A percentile compares a stretch with the other conserved stretches of the same genome.
phyloP scores from a whole-genome alignment of 2,329 filamentous ascomycete genomes.

The Aspergillus fijiensis region DNA sequence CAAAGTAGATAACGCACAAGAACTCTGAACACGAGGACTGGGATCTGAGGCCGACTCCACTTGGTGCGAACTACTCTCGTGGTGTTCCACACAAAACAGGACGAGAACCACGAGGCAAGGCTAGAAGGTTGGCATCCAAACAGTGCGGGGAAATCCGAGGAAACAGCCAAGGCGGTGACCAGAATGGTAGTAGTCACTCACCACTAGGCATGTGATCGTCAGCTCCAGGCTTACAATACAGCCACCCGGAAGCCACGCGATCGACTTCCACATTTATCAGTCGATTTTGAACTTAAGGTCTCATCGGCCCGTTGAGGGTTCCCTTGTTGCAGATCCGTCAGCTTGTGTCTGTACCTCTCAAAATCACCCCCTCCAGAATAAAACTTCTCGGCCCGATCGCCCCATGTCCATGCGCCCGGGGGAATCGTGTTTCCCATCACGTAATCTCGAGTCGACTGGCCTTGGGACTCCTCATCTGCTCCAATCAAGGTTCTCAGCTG shows the following conservation, averaged over 20 bases:
- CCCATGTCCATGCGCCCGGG: background rate
- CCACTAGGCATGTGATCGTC: background rate
- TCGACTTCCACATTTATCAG: background rate
- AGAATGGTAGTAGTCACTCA: background rate
- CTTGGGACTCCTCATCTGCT: too few relatives aligned
- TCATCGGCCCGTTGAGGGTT: background rate
- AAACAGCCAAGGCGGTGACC: background rate
- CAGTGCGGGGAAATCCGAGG: background rate
- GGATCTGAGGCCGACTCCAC: background rate
- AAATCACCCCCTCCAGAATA: background rate
- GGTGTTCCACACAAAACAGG: background rate
- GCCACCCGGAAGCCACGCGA: background rate
- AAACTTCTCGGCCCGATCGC: background rate
- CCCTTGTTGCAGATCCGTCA: background rate
- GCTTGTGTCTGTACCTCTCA: background rate
- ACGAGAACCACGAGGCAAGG: too few relatives aligned
- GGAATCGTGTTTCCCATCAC: constrained; percentile 1
- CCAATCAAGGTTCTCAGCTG: background rate
- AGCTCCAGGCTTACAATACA: too few relatives aligned
- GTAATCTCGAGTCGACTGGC: constrained; percentile 1
- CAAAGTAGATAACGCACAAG: background rate
- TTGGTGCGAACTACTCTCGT: background rate
- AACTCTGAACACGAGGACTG: background rate
- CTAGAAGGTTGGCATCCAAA: background rate
- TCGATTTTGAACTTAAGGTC: background rate